Base-by-base conservation (phyloP, 306 rosid genomes). In the Prunus armeniaca region DNA sequence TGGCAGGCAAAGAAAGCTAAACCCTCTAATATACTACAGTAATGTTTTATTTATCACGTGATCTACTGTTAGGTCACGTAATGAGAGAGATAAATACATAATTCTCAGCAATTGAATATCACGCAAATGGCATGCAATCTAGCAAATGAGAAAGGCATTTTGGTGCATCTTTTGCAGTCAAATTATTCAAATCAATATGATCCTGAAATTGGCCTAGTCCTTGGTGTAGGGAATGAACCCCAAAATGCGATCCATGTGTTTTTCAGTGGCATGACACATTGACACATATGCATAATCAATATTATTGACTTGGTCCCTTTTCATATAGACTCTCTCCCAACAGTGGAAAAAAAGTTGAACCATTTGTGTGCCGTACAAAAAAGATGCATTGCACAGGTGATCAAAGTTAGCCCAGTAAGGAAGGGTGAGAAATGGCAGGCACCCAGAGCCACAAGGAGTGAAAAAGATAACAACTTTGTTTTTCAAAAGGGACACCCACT, bases 401-500 rank as follows among this genome's bases (percentile, higher is more conserved):
- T 57, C 56, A 61, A 77, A 74, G 65, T 76, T 61, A 75, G 27
- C 68, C 72, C 74, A 22, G 74, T 64, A 71, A 77, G 75, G 54
- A 78, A 57, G 78, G 79, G 67, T 84, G 77, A 38, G 43, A 76
- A 86, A 86, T 66, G 75, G 69, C 67, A 67, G 74, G 86, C 87
- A 38, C 43, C 9, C 9, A 83, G 86, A 38, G 9, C 9, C 9
- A 83, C 79, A 76, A 69, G 38, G 5, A 82, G 75, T 64, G 82
- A 65, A 79, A 88, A 76, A 83, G 80, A 75, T 60, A 75, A 27
- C 51, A 27, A 2, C 68, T 73, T 73, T 61, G 78, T 32, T 84
- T 87, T 83, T 84, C 78, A 83, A 84, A 90, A 90, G 89, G 87
- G 80, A 15, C 66, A 82, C 82, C 85, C 76, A 80, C 91, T 91